Conservation (phyloP, 805 yeast genomes). For the Lipomyces yamanashiensis region DNA sequence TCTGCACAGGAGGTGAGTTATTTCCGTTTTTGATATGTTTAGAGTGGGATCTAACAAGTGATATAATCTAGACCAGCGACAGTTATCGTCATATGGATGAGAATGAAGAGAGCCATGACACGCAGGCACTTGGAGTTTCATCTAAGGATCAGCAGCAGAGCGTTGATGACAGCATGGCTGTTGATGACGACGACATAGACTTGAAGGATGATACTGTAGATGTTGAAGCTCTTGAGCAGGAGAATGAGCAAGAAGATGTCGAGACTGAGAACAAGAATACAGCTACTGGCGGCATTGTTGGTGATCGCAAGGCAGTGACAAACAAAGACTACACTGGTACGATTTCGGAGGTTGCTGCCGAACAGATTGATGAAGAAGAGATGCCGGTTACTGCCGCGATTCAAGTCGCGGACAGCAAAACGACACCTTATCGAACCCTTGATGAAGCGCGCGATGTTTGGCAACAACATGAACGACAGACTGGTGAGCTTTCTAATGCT, state of each 20-base stretch:
- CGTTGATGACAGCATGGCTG: slow-evolving; percentile 73
- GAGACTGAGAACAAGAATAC: slow-evolving; percentile 36
- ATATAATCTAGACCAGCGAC: slow-evolving; percentile 1
- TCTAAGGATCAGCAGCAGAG: slow-evolving; percentile 75
- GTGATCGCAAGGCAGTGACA: slow-evolving; percentile 48
- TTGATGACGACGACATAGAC: slow-evolving; percentile 60
- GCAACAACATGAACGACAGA: slow-evolving; percentile 81
- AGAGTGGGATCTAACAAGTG: neutral
- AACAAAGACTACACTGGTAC: slow-evolving; percentile 41
- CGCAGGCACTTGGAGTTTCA: slow-evolving; percentile 94
- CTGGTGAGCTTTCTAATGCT: slow-evolving; percentile 83
- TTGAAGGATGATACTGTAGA: slow-evolving; percentile 34
- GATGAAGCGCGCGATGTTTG: slow-evolving; percentile 79
- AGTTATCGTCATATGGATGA: slow-evolving; percentile 35
- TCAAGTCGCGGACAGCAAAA: slow-evolving; percentile 15
- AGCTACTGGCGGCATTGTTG: slow-evolving; percentile 56
- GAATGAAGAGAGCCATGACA: slow-evolving; percentile 56
- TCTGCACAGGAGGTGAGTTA: slow-evolving; percentile 3
- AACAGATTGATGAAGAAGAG: slow-evolving; percentile 40
- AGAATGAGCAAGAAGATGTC: slow-evolving; percentile 44
- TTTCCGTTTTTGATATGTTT: neutral
- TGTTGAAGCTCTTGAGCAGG: slow-evolving; percentile 44
- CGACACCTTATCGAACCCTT: slow-evolving; percentile 48
- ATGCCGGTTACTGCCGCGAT: slow-evolving; percentile 22
- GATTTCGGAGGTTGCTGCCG: slow-evolving; percentile 46